Evolutionary conservation across 306 rosid genomes (phyloP).

Genomic region (Phaseolus lunatus): DNA sequence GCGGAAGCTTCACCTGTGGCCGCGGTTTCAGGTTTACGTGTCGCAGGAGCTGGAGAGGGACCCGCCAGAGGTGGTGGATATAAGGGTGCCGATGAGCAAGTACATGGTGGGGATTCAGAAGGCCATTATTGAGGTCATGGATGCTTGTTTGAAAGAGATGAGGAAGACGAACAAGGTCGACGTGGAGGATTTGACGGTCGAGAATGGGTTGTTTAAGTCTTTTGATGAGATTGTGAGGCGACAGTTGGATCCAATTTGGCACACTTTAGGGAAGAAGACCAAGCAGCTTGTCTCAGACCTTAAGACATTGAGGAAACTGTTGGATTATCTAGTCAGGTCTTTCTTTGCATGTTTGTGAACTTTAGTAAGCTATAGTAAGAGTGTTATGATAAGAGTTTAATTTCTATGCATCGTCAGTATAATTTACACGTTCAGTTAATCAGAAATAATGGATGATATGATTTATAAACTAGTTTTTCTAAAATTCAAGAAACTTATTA

Average conservation of each 20-base stretch:
- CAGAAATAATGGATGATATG: neutral
- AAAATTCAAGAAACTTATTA: neutral
- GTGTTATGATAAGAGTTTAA: neutral
- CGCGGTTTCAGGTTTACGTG: slow-evolving; percentile 85
- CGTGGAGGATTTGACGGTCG: slow-evolving; percentile 87
- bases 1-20: slow-evolving; percentile 79
- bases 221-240: slow-evolving; percentile 95
- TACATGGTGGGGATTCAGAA: slow-evolving; percentile 86
- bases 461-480: neutral
- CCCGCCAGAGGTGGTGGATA: slow-evolving; percentile 86
- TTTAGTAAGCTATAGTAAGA: neutral
- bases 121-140: slow-evolving; percentile 90
- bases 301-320: slow-evolving; percentile 84
- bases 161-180: slow-evolving; percentile 95
- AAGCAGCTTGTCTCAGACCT: slow-evolving; percentile 93
- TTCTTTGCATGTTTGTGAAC: neutral
- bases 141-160: slow-evolving; percentile 95
- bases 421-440: too few relatives aligned
- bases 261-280: slow-evolving; percentile 88
- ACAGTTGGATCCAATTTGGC: slow-evolving; percentile 99
- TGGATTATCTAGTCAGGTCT: slow-evolving; percentile 93
- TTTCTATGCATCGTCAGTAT: neutral
- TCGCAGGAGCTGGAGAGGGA: slow-evolving; percentile 80
- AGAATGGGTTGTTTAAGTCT: slow-evolving; percentile 91
- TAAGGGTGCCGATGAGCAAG: slow-evolving; percentile 81